These are phyloP conservation scores for Suillus bovinus DNA, from an alignment of 768 basidiomycete species.

Conservation along the genomic window DNA sequence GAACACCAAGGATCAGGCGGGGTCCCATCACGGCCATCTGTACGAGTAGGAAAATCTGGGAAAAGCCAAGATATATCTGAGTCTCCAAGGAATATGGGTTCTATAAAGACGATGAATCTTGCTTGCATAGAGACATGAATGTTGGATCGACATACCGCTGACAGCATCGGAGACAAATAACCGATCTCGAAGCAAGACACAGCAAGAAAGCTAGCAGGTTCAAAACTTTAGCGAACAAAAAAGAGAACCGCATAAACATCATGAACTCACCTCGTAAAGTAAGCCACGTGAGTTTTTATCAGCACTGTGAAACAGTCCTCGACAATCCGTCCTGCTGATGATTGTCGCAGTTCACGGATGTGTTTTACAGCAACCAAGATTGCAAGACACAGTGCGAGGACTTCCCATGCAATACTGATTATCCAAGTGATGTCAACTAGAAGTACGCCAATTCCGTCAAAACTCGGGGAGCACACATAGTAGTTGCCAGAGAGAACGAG, in stretches of 20 bases:
- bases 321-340: not conserved
- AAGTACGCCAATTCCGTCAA: not conserved
- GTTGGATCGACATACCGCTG: not conserved
- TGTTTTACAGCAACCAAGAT: not conserved
- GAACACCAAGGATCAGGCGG: not conserved
- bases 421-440: not conserved
- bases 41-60: not conserved
- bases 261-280: not conserved
- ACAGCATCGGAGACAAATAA: not conserved
- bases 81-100: not conserved
- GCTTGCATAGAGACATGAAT: not conserved
- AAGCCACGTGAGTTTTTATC: not conserved
- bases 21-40: not conserved
- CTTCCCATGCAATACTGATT: not conserved
- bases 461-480: not conserved
- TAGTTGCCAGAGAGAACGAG: not conserved
- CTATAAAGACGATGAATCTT: not conserved
- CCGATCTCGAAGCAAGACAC: not conserved
- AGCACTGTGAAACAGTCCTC: not conserved
- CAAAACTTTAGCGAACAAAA: not conserved
- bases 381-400: not conserved
- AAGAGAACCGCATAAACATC: not conserved
- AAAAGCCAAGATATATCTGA: not conserved
- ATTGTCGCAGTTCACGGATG: not conserved
- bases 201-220: not conserved